Evolutionary conservation across 2,329 filamentous ascomycete genomes (phyloP), one percentile per base, ranked within the genome.

Genomic region (Fusarium pseudograminearum): DNA sequence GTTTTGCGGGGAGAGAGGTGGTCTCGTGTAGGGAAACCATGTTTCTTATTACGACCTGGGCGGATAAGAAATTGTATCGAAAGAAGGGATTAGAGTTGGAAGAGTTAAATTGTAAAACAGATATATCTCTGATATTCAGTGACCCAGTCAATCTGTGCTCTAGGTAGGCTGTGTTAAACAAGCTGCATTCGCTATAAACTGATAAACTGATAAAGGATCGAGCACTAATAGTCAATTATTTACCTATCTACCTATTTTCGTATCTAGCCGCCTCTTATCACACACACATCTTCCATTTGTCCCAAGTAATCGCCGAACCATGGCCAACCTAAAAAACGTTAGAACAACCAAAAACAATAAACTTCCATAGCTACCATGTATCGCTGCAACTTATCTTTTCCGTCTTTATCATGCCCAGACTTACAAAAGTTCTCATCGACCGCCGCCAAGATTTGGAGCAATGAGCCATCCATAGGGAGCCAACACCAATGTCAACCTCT

Each of bases 381-480:
- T 52, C 11, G 33, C 14, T 36, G 41, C n/a, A 41, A 66, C 62
- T 65, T 65, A 65, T 65, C 62, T 65, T 53, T 61, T n/a, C 61
- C 24, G 42, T 48, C 48, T 61, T 61, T 50, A 65, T 66, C 61
- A 66, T 22, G 62, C 62, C 66, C 63, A 70, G 69, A 53, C 63
- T 71, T 53, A 50, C 68, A 71, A 71, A 70, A 64, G 68, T 69
- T 57, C 68, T 71, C n/a, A 28, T 34, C 51, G 45, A n/a, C 47
- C n/a, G 38, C 22, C n/a, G 67, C 41, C 50, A 61, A 68, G 67
- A 28, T 42, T 31, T 45, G 5, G 36, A 41, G 33, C 47, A 55
- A 42, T 33, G 50, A 42, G 48, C 65, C 54, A 71, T 48, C 57
- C 63, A 50, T 30, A 15, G 48, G 22, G 28, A 51, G 44, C 28